phyloP scores from a whole-genome alignment of 495 filamentous ascomycete species.

The Xylaria palmicola region DNA sequence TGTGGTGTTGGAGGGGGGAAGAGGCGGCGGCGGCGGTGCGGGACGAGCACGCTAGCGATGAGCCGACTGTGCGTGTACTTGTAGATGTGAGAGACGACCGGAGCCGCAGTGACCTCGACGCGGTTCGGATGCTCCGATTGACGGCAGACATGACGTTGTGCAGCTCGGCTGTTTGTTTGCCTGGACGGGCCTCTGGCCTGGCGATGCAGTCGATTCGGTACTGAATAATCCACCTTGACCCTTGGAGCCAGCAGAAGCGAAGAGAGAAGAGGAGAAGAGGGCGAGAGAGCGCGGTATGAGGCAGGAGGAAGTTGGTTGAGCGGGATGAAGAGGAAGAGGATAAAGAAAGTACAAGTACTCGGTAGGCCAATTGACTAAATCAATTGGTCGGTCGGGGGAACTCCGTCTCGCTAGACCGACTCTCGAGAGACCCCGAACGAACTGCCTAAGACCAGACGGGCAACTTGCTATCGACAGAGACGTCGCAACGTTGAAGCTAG shows the following conservation, averaged over 20 bases:
- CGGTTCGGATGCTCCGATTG: slow-evolving; percentile 31
- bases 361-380: slow-evolving; percentile 7
- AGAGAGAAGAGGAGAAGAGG: background rate
- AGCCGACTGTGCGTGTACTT: slow-evolving; percentile 18
- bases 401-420: background rate
- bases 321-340: background rate
- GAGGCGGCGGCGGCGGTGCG: slow-evolving; percentile 18
- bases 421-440: background rate
- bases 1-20: slow-evolving; percentile 26
- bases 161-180: background rate
- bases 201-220: background rate
- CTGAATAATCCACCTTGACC: background rate
- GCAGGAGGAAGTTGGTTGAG: background rate
- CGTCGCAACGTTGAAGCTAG: background rate
- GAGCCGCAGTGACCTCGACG: slow-evolving; percentile 33
- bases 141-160: slow-evolving; percentile 32
- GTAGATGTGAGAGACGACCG: slow-evolving; percentile 22
- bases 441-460: background rate
- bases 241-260: background rate
- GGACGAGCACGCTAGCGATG: slow-evolving; percentile 20
- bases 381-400: slow-evolving; percentile 8
- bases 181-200: background rate
- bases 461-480: background rate
- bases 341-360: background rate
- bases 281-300: background rate